Base-by-base conservation (phyloP, 73 alveolate species). In the Breviolum minutum region DNA sequence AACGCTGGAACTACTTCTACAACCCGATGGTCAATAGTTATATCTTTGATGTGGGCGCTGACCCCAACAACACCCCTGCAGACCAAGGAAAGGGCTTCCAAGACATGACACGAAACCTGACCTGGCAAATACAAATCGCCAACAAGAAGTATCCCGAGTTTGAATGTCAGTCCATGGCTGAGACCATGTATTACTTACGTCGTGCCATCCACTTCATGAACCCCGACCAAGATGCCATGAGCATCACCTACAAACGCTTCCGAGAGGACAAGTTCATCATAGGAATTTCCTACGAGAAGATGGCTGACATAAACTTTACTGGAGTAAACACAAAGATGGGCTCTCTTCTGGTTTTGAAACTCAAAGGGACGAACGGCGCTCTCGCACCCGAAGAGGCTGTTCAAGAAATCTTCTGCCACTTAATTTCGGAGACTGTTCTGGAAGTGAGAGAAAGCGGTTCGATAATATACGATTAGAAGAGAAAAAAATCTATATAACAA, bases 1-100 rank as follows among this genome's bases (percentile, higher is more conserved):
- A 80, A 32, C 88, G 88, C 13, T n/a, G 88, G 88, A 80, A n/a
- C 30, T 80, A 80, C 88, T 80, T 80, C 29, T 80, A 80, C 88
- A 80, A 80, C 29, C 88, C 88, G 7, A 80, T 80, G 88, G n/a
- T n/a, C n/a, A n/a, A n/a, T n/a, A n/a, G n/a, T n/a, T n/a, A 30
- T 80, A 27, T 80, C 40, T 14, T 14, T 80, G 88, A 80, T 68
- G n/a, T n/a, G n/a, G 88, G 64, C 7, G 54, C 0, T 2, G 54
- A 40, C 54, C 22, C 66, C 24, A 0, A n/a, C n/a, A n/a, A n/a
- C n/a, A n/a, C n/a, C n/a, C n/a, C n/a, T n/a, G n/a, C n/a, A 6
- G 6, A 29, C 17, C 19, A 80, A 29, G 88, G 88, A 7, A 30
- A 30, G 16, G 86, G 86, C 9, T 76, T 76, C 32, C 63, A 29